Evolutionary conservation across 768 basidiomycete species (phyloP).

Genomic region (Tricholoma sp.): DNA sequence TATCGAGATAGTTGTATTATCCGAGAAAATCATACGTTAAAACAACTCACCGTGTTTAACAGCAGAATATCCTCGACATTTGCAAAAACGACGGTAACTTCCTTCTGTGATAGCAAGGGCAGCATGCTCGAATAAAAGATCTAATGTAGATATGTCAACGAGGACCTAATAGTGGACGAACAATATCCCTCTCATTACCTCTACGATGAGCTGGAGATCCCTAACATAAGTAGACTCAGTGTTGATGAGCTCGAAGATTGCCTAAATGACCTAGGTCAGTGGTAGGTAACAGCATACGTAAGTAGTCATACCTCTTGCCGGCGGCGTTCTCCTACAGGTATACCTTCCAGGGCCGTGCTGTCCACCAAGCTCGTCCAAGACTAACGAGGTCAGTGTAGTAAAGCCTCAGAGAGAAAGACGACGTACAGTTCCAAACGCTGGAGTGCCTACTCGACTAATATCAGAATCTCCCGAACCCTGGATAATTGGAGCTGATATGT

Average conservation of each 20-base stretch:
- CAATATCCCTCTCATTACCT: constrained; percentile 41
- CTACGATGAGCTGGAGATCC: constrained; percentile 87
- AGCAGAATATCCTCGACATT: constrained; percentile 92
- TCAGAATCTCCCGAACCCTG: constrained; percentile 26
- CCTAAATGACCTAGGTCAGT: constrained; percentile 31
- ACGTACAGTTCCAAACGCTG: constrained; percentile 64
- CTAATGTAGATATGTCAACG: constrained; percentile 28
- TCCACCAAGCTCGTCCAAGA: constrained; percentile 95
- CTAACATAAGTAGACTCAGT: constrained; percentile 90
- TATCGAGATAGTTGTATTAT: constrained; percentile 17
- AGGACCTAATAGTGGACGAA: not conserved
- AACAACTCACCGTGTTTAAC: constrained; percentile 67
- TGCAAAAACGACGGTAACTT: constrained; percentile 79
- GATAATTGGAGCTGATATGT: constrained; percentile 68
- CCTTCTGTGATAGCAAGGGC: constrained; percentile 66
- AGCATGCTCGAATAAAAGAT: constrained; percentile 83
- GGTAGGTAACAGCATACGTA: not conserved
- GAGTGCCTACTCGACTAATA: constrained; percentile 42
- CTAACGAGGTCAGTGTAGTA: constrained; percentile 26
- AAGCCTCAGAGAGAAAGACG: constrained; percentile 1
- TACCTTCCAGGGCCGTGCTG: constrained; percentile 73
- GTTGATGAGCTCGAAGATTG: constrained; percentile 91
- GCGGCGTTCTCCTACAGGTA: constrained; percentile 73
- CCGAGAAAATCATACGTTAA: not conserved
- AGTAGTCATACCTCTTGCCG: constrained; percentile 69